Percentiles rank a stretch among this genome's conserved stretches.
Evolutionary conservation across 2,329 filamentous ascomycete genomes (phyloP).

Genomic region (Alternaria viburni): DNA sequence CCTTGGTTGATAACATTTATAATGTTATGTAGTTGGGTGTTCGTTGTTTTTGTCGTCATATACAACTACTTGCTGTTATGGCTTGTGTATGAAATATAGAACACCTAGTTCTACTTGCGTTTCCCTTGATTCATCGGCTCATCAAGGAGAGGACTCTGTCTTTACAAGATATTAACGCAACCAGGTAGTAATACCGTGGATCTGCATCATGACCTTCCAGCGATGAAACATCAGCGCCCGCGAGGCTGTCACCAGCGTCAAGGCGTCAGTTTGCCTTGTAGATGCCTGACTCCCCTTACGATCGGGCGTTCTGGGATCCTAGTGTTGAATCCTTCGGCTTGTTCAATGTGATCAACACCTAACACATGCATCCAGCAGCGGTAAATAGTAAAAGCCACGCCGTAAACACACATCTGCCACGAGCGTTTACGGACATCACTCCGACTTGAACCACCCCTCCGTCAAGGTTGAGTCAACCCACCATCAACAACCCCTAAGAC

Average conservation of each 20-base stretch:
- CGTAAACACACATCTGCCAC: slow-evolving; percentile 6
- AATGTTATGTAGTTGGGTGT: background rate
- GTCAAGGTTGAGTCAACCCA: background rate
- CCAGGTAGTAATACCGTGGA: background rate
- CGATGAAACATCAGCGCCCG: background rate
- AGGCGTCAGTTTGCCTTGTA: background rate
- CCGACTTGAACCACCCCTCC: background rate
- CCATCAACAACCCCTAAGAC: background rate
- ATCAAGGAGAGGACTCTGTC: background rate
- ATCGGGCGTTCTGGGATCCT: background rate
- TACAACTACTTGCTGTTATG: background rate
- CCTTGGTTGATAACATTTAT: fast-evolving
- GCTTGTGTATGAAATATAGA: background rate
- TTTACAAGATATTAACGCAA: background rate
- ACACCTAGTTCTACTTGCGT: background rate
- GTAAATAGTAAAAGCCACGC: background rate
- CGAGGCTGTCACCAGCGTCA: slow-evolving; percentile 9
- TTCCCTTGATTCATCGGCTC: background rate
- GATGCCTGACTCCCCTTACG: background rate
- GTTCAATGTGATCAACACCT: background rate
- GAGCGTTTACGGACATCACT: slow-evolving; percentile 9
- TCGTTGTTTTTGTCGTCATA: background rate
- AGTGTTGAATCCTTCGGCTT: background rate
- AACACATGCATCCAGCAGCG: background rate
- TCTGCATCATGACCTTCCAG: background rate